Percentiles rank a stretch among this genome's conserved stretches.
These are phyloP conservation scores for Citrus mangshanensis DNA, from an alignment of 345 rosid species.

Conservation along the genomic window DNA sequence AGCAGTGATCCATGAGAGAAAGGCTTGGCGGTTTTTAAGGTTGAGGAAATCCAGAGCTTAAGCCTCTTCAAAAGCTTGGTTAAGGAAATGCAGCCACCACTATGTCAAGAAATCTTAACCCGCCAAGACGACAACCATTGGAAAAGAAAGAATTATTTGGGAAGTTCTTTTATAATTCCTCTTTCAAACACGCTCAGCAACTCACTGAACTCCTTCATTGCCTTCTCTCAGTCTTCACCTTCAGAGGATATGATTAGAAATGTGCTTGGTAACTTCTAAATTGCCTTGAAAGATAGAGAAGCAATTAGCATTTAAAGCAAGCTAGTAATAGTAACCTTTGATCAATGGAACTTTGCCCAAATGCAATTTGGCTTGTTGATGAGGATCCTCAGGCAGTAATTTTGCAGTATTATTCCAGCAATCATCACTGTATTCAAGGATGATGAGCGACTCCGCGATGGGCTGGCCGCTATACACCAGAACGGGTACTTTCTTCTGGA, in stretches of 20 bases:
- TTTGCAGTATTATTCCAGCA: constrained; percentile 18
- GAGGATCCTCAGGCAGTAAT: constrained; percentile 27
- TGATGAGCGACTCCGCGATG: constrained; percentile 24
- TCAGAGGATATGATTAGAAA: neutral
- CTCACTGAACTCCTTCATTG: constrained; percentile 2
- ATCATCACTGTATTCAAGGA: constrained; percentile 23
- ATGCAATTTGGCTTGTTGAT: constrained; percentile 20
- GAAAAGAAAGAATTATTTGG: constrained; percentile 4
- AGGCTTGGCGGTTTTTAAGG: neutral
- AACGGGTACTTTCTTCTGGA: constrained; percentile 22
- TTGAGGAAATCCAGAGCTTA: neutral
- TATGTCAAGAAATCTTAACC: constrained; percentile 20
- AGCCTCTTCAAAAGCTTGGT: constrained; percentile 21
- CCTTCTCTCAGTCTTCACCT: constrained; percentile 23
- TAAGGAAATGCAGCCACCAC: constrained; percentile 9
- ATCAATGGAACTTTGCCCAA: constrained; percentile 21
- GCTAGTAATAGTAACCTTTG: constrained; percentile 7
- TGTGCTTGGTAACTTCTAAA: neutral
- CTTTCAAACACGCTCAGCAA: constrained; percentile 17
- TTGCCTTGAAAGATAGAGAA: neutral
- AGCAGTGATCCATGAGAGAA: constrained; percentile 19
- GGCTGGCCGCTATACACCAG: constrained; percentile 17
- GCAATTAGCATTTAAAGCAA: neutral
- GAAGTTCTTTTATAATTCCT: constrained; percentile 20
- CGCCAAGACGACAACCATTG: constrained; percentile 2